phyloP scores from a whole-genome alignment of 2,329 filamentous ascomycete genomes.

The Aspergillus calidoustus region DNA sequence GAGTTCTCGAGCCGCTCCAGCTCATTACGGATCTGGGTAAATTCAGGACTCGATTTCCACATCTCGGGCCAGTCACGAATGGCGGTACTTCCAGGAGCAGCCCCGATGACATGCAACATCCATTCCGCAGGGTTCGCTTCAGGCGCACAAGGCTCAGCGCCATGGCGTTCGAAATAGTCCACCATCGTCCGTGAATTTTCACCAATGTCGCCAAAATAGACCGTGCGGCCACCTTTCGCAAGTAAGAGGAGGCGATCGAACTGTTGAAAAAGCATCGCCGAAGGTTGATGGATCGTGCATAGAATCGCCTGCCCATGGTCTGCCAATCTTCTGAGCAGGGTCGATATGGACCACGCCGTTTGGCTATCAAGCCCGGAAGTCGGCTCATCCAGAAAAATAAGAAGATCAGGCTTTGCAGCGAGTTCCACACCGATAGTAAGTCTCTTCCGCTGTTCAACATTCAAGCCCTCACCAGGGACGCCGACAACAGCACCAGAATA shows the following conservation, averaged over 20 bases:
- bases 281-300: constrained; percentile 94
- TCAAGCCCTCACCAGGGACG: constrained; percentile 79
- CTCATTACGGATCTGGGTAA: constrained; percentile 57
- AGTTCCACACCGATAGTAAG: constrained; percentile 93
- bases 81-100: constrained; percentile 65
- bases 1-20: constrained; percentile 48
- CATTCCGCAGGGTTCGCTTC: constrained; percentile 76
- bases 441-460: constrained; percentile 69
- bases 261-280: constrained; percentile 87
- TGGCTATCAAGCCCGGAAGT: constrained; percentile 95
- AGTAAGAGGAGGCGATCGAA: constrained; percentile 70
- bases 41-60: constrained; percentile 65
- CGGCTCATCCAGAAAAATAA: constrained; percentile 91
- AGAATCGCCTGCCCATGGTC: constrained; percentile 90
- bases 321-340: constrained; percentile 84
- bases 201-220: constrained; percentile 71
- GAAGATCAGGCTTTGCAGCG: constrained; percentile 83
- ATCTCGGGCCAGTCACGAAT: constrained; percentile 67
- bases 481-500: constrained; percentile 90
- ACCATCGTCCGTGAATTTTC: constrained; percentile 60
- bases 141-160: constrained; percentile 61
- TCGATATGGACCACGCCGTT: constrained; percentile 88
- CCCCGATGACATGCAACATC: constrained; percentile 65
- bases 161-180: constrained; percentile 67
- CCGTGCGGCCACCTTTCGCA: constrained; percentile 66